Evolutionary conservation across 345 rosid genomes (phyloP), one percentile per base, ranked within the genome.

Genomic region (Populus alba): DNA sequence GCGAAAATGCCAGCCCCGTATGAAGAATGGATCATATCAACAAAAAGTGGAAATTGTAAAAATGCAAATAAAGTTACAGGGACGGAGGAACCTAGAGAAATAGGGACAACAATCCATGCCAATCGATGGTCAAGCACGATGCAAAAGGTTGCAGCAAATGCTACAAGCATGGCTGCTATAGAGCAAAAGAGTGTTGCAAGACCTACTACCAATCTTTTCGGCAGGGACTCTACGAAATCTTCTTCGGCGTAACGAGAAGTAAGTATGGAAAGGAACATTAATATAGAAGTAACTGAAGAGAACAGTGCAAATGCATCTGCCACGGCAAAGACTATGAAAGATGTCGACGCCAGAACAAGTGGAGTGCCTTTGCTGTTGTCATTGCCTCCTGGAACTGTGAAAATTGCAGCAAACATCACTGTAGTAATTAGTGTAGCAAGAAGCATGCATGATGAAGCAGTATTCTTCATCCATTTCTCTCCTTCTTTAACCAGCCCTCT

Each of bases 401-500:
- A 79, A 23, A 70, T 70, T 15, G 81, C 81, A 3, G 81, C 77
- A 68, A 79, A 79, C 25, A 39, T 43, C 8, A 79, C 77, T 10
- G 81, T 79, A 4, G 62, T 35, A 8, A 79, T 47, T 39, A 79
- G 77, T 16, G 73, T 75, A 35, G 81, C 81, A 0, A 79, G 77
- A 4, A 63, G 35, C 38, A 71, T 61, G n/a, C 61, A 79, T 9
- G 81, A 73, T 17, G 51, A 8, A 9, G 81, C 81, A 33, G 81
- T 79, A 23, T 59, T 31, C 47, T 79, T 79, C 81, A 79, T 73
- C 81, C 81, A 79, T 68, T 68, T 23, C 61, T 73, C 77, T 11
- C 81, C 81, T 79, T 79, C 20, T 25, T 38, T 57, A 1, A 73
- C 69, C 13, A 79, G 59, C 4, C 25, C 16, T 33, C 49, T 33